Conservation (phyloP, 257 asterid species). For the Craterostigma plantagineum region DNA sequence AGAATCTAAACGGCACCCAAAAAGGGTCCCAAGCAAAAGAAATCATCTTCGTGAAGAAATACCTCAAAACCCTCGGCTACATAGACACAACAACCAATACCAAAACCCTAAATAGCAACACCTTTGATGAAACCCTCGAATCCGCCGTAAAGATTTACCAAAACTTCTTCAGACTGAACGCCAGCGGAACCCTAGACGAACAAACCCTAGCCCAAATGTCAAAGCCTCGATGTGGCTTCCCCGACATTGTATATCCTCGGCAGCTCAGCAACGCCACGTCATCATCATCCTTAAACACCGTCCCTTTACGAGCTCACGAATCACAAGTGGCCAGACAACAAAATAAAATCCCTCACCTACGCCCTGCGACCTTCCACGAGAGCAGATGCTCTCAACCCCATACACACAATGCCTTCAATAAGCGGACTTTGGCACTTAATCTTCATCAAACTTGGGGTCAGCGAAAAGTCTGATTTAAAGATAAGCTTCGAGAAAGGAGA, state of each 20-base stretch:
- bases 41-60: slow-evolving; percentile 6
- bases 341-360: no score
- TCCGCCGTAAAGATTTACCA: slow-evolving; percentile 9
- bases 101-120: background rate
- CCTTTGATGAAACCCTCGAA: slow-evolving; percentile 10
- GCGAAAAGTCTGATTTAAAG: slow-evolving; percentile 10
- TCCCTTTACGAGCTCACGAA: slow-evolving; percentile 11
- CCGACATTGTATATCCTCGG: background rate
- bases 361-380: no score
- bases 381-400: no score
- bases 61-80: slow-evolving; percentile 14
- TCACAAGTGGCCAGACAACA: slow-evolving; percentile 2
- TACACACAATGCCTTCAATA: no score
- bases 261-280: no score
- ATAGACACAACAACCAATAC: background rate
- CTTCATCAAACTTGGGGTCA: background rate
- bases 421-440: no score
- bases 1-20: slow-evolving; percentile 4
- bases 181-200: slow-evolving; percentile 9
- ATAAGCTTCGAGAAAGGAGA: slow-evolving; percentile 10
- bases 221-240: slow-evolving; percentile 15
- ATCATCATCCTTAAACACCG: slow-evolving; percentile 1
- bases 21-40: slow-evolving; percentile 8
- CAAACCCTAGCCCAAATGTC: slow-evolving; percentile 6
- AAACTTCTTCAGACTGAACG: slow-evolving; percentile 8